phyloP scores from a whole-genome alignment of 164 flowering plant genomes.

The Dillenia suffruticosa region DNA sequence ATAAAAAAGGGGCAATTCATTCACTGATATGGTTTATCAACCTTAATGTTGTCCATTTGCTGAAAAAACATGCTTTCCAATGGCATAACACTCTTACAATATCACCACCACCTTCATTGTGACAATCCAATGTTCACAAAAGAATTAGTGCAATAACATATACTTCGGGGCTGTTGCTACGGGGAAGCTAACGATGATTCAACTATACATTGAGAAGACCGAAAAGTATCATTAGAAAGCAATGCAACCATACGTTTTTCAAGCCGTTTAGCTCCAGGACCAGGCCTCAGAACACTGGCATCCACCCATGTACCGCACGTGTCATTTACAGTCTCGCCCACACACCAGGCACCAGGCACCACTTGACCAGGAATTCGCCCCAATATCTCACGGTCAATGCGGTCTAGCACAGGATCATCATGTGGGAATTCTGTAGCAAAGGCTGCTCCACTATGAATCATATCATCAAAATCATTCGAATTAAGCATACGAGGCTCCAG shows the following conservation, averaged over 20 bases:
- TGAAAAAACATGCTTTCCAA: too few relatives aligned
- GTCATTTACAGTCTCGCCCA: constrained; percentile 46
- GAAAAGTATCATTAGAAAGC: constrained; percentile 44
- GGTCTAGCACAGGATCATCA: constrained; percentile 67
- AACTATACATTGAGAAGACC: constrained; percentile 48
- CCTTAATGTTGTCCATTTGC: too few relatives aligned
- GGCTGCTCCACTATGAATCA: constrained; percentile 77
- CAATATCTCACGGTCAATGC: constrained; percentile 63
- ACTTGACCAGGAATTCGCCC: constrained; percentile 39
- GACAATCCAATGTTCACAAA: too few relatives aligned
- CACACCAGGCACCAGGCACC: constrained; percentile 97
- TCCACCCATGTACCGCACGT: constrained; percentile 77
- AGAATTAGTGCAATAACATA: too few relatives aligned
- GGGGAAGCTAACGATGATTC: constrained; percentile 20
- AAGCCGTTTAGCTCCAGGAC: constrained; percentile 72
- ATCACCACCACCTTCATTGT: too few relatives aligned
- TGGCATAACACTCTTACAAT: too few relatives aligned
- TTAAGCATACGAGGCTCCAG: constrained; percentile 33
- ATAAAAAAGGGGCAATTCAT: too few relatives aligned
- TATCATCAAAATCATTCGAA: constrained; percentile 39
- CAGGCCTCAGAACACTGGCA: constrained; percentile 73
- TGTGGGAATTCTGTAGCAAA: constrained; percentile 53
- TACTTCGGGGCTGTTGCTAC: too few relatives aligned
- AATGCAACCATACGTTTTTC: constrained; percentile 45
- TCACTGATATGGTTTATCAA: too few relatives aligned